These are phyloP conservation scores for Ceratobasidium sp. DNA, from an alignment of 1,284 basidiomycete species.

Conservation along the genomic window DNA sequence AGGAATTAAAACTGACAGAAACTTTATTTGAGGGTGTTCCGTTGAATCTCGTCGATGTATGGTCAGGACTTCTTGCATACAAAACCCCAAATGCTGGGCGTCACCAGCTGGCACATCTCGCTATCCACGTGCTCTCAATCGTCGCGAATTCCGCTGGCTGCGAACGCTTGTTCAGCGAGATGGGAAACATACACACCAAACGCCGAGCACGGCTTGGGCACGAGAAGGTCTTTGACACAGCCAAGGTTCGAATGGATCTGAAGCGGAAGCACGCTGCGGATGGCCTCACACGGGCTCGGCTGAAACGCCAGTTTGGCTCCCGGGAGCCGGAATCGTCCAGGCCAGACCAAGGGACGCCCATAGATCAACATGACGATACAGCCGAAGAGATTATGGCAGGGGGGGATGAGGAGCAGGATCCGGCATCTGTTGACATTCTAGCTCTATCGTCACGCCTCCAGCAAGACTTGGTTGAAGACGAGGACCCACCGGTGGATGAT, in stretches of 20 bases:
- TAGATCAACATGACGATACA: conserved; percentile 12
- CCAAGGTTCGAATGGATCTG: conserved; percentile 45
- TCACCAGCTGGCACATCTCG: conserved; percentile 48
- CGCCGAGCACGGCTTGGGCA: conserved; percentile 44
- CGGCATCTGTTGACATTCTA: not conserved
- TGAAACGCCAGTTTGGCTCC: conserved; percentile 39
- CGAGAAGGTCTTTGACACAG: conserved; percentile 46
- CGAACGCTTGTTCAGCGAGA: conserved; percentile 48
- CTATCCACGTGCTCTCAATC: conserved; percentile 48
- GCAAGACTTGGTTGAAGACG: conserved; percentile 11
- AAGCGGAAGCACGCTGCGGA: conserved; percentile 35
- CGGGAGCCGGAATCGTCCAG: too few relatives aligned
- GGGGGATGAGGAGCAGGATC: not conserved
- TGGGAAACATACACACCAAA: conserved; percentile 49
- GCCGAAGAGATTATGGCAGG: conserved; percentile 13
- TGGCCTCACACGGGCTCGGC: conserved; percentile 32
- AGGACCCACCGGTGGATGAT: conserved; percentile 10
- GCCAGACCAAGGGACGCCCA: not conserved
- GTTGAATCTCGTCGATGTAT: not conserved
- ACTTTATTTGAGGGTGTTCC: not conserved
- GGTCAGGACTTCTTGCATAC: conserved; percentile 11
- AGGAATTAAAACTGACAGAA: not conserved
- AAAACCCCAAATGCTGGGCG: conserved; percentile 33
- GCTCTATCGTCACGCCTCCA: not conserved
- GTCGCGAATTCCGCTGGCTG: conserved; percentile 49